Evolutionary conservation across 1,284 basidiomycete genomes (phyloP).

Genomic region (Pulveroboletus sp.): DNA sequence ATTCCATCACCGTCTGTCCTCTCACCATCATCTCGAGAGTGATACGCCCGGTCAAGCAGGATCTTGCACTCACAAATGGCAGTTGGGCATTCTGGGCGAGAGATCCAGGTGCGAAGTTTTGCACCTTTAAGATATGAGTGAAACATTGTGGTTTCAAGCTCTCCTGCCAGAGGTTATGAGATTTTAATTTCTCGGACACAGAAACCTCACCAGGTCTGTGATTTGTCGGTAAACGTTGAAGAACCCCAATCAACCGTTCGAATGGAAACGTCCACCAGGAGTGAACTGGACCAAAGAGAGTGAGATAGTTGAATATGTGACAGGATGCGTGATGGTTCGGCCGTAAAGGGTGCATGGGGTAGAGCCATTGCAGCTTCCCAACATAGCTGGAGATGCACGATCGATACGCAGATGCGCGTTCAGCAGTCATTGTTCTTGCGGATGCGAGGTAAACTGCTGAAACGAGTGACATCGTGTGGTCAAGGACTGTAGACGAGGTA

Average conservation of each 20-base stretch:
- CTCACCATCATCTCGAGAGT: neutral
- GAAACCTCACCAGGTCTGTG: constrained; percentile 30
- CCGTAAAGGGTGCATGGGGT: constrained; percentile 19
- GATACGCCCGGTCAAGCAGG: constrained; percentile 8
- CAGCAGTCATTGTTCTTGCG: neutral
- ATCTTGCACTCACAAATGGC: constrained; percentile 14
- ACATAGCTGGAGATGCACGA: constrained; percentile 8
- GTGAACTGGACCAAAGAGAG: constrained; percentile 40
- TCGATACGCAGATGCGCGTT: neutral
- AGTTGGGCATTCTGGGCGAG: constrained; percentile 2
- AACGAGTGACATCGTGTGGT: constrained; percentile 21
- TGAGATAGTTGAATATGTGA: constrained; percentile 37
- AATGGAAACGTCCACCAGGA: constrained; percentile 38
- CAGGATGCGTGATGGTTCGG: constrained; percentile 38
- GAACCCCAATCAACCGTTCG: constrained; percentile 37
- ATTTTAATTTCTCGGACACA: too few relatives aligned
- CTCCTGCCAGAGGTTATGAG: constrained; percentile 18
- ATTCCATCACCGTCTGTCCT: neutral
- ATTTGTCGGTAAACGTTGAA: constrained; percentile 40
- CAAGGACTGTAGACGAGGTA: neutral
- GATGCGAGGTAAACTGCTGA: constrained; percentile 14
- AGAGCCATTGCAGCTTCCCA: constrained; percentile 3
- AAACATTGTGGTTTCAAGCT: constrained; percentile 22
- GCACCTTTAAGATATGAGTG: constrained; percentile 14
- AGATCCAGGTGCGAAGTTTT: constrained; percentile 5